phyloP scores from a whole-genome alignment of 495 filamentous ascomycete species.

The Hapsidospora chrysogenum region DNA sequence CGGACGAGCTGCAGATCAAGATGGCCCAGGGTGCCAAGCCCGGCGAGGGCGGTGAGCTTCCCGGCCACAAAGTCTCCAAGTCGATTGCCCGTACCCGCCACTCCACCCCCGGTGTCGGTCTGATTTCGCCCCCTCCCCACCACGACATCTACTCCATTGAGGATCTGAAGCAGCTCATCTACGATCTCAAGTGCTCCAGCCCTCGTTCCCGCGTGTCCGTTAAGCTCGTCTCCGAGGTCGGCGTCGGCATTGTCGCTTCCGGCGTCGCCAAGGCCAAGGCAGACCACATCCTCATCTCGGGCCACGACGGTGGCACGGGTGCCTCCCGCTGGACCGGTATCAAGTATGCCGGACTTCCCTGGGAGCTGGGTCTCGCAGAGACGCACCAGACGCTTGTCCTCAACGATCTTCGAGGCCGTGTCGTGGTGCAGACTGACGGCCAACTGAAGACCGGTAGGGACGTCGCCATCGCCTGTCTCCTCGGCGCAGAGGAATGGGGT shows the following conservation, averaged over 20 bases:
- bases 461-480: slow-evolving; percentile 87
- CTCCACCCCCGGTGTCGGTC: slow-evolving; percentile 95
- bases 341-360: slow-evolving; percentile 96
- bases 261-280: slow-evolving; percentile 98
- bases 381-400: slow-evolving; percentile 98
- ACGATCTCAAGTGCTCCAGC: slow-evolving; percentile 96
- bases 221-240: slow-evolving; percentile 96
- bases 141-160: slow-evolving; percentile 99
- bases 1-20: slow-evolving; percentile 98
- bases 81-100: slow-evolving; percentile 92
- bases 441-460: slow-evolving; percentile 90
- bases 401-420: slow-evolving; percentile 92
- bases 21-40: slow-evolving; percentile 99
- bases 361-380: slow-evolving; percentile 95
- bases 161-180: slow-evolving; percentile 97
- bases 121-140: slow-evolving; percentile 97
- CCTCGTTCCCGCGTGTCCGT: slow-evolving; percentile 91
- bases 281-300: slow-evolving; percentile 95
- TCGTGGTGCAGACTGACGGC: slow-evolving; percentile 95
- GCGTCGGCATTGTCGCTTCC: slow-evolving; percentile 95
- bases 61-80: slow-evolving; percentile 94
- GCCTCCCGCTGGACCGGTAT: slow-evolving; percentile 98
- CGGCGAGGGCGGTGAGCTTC: slow-evolving; percentile 94
- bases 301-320: slow-evolving; percentile 95
- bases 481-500: slow-evolving; percentile 95